Evolutionary conservation across 2,329 filamentous ascomycete species (phyloP).

Genomic region (Hysterium pulicare): DNA sequence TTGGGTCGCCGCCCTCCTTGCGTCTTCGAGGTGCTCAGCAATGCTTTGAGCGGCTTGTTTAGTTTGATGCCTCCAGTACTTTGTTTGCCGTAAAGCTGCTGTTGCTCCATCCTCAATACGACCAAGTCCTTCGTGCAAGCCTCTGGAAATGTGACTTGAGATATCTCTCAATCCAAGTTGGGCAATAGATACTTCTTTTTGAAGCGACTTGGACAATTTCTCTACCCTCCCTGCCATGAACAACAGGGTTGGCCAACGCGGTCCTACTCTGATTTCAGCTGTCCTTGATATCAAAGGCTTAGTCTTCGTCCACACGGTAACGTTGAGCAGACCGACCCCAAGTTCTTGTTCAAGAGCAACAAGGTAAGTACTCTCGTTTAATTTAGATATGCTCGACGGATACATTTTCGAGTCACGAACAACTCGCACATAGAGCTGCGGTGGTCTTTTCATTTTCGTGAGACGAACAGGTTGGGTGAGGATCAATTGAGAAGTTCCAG

Average conservation of each 20-base stretch:
- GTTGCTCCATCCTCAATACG: conserved; percentile 4
- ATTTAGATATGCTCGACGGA: conserved; percentile 45
- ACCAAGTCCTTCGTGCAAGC: conserved; percentile 4
- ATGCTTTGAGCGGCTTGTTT: conserved; percentile 8
- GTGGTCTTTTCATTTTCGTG: conserved; percentile 38
- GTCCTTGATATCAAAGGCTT: conserved; percentile 25
- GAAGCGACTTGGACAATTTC: conserved; percentile 10
- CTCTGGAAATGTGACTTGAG: conserved; percentile 15
- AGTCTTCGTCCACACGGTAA: conserved; percentile 43
- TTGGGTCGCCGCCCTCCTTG: conserved; percentile 5
- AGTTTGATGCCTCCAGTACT: conserved; percentile 6
- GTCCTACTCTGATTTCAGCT: conserved; percentile 31
- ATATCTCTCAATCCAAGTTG: conserved; percentile 19
- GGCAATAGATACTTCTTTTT: conserved; percentile 15
- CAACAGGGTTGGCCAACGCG: conserved; percentile 26
- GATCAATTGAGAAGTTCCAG: conserved; percentile 53
- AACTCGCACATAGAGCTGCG: conserved; percentile 50
- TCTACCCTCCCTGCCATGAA: conserved; percentile 16
- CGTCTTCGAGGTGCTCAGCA: conserved; percentile 9
- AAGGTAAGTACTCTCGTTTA: conserved; percentile 54
- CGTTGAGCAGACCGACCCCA: conserved; percentile 47
- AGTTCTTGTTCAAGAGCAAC: conserved; percentile 50
- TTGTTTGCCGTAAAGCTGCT: conserved; percentile 6
- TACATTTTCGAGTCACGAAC: conserved; percentile 41
- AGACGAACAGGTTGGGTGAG: conserved; percentile 49